Evolutionary conservation across 257 asterid genomes (phyloP).

Genomic region (Voacanga thouarsii): DNA sequence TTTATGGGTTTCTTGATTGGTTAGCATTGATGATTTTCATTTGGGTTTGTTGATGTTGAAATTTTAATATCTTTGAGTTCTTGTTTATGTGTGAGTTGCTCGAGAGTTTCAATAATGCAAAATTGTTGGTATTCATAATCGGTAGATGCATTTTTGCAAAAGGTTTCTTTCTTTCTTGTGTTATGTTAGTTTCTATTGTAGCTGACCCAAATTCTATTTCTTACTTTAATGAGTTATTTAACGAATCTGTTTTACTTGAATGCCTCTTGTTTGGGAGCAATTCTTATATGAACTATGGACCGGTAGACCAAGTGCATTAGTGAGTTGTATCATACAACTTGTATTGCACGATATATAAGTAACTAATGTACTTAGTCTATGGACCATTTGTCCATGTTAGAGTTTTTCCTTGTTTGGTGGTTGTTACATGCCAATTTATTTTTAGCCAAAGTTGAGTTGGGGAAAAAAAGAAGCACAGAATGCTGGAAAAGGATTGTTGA

Average conservation of each 20-base stretch:
- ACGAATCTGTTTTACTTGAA: not conserved
- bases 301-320: no score
- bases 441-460: not conserved
- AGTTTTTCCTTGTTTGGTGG: no score
- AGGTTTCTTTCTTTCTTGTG: not conserved
- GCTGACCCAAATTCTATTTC: not conserved
- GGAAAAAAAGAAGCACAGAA: not conserved
- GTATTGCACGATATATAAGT: no score
- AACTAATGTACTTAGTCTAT: no score
- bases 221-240: no score
- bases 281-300: no score
- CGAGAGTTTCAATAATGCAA: not conserved
- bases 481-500: not conserved
- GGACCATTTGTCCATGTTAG: no score
- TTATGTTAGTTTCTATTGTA: not conserved
- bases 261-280: not conserved
- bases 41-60: not conserved
- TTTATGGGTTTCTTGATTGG: slow-evolving; percentile 11
- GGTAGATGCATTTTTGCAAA: not conserved
- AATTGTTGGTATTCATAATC: not conserved
- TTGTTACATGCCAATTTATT: not conserved
- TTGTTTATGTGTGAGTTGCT: not conserved
- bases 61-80: not conserved
- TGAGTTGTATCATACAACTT: no score
- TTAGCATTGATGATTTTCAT: not conserved